Conservation (phyloP, 108 stramenopile genomes). For the Skeletonema tropicum region DNA sequence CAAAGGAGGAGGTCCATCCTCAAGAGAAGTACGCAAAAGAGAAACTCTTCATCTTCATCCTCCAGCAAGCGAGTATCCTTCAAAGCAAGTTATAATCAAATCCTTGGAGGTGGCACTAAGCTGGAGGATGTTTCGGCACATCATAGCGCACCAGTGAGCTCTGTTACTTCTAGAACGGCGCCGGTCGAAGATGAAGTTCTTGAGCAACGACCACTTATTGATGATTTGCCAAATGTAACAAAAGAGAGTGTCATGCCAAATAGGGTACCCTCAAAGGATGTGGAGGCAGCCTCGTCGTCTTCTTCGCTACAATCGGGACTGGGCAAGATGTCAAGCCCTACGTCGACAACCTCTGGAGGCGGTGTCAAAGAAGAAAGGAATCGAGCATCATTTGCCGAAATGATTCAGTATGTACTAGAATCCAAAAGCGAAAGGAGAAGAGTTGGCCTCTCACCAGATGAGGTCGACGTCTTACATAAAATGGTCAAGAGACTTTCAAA, state of each 20-base stretch:
- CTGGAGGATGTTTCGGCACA: not conserved
- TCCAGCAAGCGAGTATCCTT: not conserved
- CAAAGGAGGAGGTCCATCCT: not conserved
- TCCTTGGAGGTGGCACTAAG: not conserved
- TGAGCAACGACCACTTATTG: not conserved
- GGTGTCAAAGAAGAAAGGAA: not conserved
- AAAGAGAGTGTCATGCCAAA: not conserved
- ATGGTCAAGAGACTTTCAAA: not conserved
- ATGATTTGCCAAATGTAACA: not conserved
- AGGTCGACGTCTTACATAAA: not conserved
- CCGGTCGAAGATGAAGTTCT: not conserved
- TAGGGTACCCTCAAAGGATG: not conserved
- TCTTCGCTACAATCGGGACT: not conserved
- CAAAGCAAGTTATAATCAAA: not conserved
- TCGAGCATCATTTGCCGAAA: not conserved
- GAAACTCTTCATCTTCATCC: not conserved
- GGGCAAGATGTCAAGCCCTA: not conserved
- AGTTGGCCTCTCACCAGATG: not conserved
- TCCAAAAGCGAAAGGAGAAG: not conserved
- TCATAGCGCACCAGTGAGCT: not conserved
- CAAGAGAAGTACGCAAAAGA: not conserved
- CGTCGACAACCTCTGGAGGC: not conserved
- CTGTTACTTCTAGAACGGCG: not conserved
- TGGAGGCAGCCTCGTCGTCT: not conserved
- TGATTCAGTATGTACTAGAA: not conserved